A percentile compares a stretch with the other conserved stretches of the same genome.
These are phyloP conservation scores for Tricholoma flavovirens DNA, from an alignment of 768 basidiomycete species.

Conservation along the genomic window DNA sequence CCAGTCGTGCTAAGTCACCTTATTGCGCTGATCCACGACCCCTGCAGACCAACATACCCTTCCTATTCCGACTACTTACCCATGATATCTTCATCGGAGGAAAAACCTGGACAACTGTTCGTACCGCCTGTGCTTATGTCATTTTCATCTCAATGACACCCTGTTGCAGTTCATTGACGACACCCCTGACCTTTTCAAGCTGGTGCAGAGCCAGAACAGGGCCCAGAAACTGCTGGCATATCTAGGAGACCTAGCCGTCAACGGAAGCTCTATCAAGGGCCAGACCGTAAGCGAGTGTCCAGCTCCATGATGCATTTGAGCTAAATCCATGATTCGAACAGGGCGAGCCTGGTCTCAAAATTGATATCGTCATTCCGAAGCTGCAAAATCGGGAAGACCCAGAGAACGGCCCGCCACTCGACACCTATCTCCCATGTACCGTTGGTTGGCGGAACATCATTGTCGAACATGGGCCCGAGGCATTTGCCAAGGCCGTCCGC, in stretches of 20 bases:
- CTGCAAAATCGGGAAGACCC: conserved; percentile 77
- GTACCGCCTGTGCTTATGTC: not conserved
- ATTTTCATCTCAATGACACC: not conserved
- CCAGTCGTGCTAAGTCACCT: not conserved
- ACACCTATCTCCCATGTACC: conserved; percentile 77
- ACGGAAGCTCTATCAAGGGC: conserved; percentile 96
- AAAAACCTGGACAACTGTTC: conserved; percentile 91
- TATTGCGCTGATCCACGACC: not conserved
- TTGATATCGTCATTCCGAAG: conserved; percentile 78
- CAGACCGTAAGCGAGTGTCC: conserved; percentile 47
- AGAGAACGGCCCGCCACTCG: conserved; percentile 59
- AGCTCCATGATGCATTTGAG: not conserved
- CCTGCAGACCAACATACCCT: conserved; percentile 92
- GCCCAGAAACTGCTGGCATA: conserved; percentile 96
- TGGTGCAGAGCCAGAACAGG: conserved; percentile 96
- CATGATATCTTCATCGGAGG: conserved; percentile 95
- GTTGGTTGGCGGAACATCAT: conserved; percentile 98
- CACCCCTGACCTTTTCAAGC: conserved; percentile 98
- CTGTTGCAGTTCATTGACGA: conserved; percentile 89
- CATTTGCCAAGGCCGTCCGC: conserved; percentile 96
- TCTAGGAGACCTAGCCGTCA: conserved; percentile 96
- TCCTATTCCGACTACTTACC: conserved; percentile 96
- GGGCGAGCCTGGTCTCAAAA: conserved; percentile 92
- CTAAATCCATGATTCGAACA: conserved; percentile 14
- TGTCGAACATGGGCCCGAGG: conserved; percentile 95